A percentile compares a stretch with the other conserved stretches of the same genome.
Evolutionary conservation across 2,329 filamentous ascomycete species (phyloP).

Genomic region (Emergomyces orientalis): DNA sequence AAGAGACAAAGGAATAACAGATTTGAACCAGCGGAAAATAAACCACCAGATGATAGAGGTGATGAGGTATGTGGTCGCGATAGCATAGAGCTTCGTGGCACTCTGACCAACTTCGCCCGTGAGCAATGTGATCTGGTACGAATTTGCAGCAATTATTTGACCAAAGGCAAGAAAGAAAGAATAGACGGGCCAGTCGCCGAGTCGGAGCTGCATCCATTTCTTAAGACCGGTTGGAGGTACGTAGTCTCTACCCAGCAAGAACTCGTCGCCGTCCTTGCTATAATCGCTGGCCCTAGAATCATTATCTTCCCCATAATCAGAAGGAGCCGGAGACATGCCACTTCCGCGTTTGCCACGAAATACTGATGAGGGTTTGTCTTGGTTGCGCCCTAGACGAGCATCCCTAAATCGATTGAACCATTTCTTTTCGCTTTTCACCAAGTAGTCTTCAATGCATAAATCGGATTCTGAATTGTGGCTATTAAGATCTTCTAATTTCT

Average conservation of each 20-base stretch:
- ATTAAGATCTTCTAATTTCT: constrained; percentile 47
- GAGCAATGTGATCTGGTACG: constrained; percentile 59
- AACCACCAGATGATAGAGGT: constrained; percentile 55
- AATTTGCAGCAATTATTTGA: constrained; percentile 57
- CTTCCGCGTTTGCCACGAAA: not conserved
- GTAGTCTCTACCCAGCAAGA: constrained; percentile 48
- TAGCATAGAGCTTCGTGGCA: constrained; percentile 50
- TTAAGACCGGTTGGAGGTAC: constrained; percentile 47
- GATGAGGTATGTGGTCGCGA: constrained; percentile 50
- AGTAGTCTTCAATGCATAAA: constrained; percentile 56
- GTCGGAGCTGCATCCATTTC: constrained; percentile 46
- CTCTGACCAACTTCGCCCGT: constrained; percentile 54
- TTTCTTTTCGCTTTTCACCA: constrained; percentile 56
- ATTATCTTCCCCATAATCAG: constrained; percentile 8
- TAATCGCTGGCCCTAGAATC: constrained; percentile 26
- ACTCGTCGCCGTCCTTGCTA: constrained; percentile 42
- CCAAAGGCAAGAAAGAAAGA: constrained; percentile 52
- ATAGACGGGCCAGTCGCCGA: constrained; percentile 58
- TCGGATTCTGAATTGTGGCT: constrained; percentile 49
- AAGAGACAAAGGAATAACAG: constrained; percentile 48
- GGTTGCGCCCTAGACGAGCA: constrained; percentile 45
- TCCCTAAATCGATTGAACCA: constrained; percentile 54
- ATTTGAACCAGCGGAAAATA: constrained; percentile 49
- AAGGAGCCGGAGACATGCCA: not conserved
- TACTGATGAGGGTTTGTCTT: constrained; percentile 14